These are phyloP conservation scores for Venturia effusa DNA, from an alignment of 2,329 filamentous ascomycete species.

Conservation along the genomic window DNA sequence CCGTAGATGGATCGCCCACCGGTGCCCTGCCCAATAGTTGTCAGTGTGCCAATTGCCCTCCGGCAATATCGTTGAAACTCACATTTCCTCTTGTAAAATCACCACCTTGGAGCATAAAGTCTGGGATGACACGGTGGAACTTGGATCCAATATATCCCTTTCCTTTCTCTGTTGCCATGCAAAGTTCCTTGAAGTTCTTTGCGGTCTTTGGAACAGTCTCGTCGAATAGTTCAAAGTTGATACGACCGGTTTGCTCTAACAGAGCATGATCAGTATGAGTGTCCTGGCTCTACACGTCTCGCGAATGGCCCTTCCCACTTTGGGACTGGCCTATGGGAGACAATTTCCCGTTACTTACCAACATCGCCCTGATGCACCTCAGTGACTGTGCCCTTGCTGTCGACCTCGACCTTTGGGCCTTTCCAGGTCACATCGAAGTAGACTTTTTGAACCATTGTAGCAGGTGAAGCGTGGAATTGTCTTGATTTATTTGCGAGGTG, in stretches of 20 bases:
- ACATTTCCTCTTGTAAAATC: conserved; percentile 91
- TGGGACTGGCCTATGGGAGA: conserved; percentile 11
- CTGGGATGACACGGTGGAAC: conserved; percentile 87
- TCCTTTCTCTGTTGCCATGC: conserved; percentile 64
- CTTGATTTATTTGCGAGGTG: conserved; percentile 22
- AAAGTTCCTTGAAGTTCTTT: conserved; percentile 75
- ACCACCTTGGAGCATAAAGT: conserved; percentile 94
- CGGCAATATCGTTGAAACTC: conserved; percentile 30
- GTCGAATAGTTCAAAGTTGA: conserved; percentile 84
- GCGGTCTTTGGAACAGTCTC: conserved; percentile 79
- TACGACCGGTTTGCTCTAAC: conserved; percentile 61
- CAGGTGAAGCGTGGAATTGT: conserved; percentile 52
- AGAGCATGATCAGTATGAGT: background rate
- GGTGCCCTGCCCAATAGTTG: conserved; percentile 51
- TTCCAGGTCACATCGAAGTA: conserved; percentile 49
- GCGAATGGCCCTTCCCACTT: background rate
- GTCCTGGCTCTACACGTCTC: background rate
- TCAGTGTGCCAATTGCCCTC: background rate
- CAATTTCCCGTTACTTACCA: conserved; percentile 38
- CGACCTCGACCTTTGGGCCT: conserved; percentile 57
- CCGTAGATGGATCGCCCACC: conserved; percentile 92
- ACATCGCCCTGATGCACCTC: conserved; percentile 21
- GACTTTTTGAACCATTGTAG: conserved; percentile 66
- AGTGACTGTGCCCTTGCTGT: conserved; percentile 40
- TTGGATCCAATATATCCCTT: conserved; percentile 72